Evolutionary conservation across 2,329 filamentous ascomycete species (phyloP).

Genomic region (Fonsecaea multimorphosa): DNA sequence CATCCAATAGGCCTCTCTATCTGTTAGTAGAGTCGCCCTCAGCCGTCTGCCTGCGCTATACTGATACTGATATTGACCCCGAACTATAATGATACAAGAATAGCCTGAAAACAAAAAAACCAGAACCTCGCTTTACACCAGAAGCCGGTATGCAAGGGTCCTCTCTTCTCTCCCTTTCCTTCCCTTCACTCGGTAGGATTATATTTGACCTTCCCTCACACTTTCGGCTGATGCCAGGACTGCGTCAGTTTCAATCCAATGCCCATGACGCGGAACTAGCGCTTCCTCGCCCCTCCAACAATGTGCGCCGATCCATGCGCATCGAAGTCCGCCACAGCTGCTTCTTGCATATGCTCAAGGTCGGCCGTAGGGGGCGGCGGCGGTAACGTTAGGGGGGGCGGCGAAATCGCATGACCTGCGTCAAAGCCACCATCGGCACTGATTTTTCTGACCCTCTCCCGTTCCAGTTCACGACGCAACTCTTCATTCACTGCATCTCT

Average conservation of each 20-base stretch:
- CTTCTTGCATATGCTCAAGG: slow-evolving; percentile 5
- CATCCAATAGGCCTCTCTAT: background rate
- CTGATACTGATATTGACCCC: background rate
- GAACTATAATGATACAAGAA: slow-evolving; percentile 21
- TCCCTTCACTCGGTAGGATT: background rate
- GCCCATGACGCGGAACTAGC: slow-evolving; percentile 33
- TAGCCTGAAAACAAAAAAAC: slow-evolving; percentile 8
- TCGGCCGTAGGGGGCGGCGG: slow-evolving; percentile 11
- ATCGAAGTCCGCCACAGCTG: slow-evolving; percentile 1
- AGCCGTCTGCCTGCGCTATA: slow-evolving; percentile 2
- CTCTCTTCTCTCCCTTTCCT: background rate
- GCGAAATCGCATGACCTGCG: slow-evolving; percentile 2
- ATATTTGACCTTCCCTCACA: background rate
- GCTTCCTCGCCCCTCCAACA: slow-evolving; percentile 30
- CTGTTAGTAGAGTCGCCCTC: background rate
- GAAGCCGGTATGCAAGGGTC: background rate
- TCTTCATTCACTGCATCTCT: slow-evolving; percentile 76
- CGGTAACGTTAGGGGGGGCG: slow-evolving; percentile 15
- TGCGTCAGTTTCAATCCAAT: slow-evolving; percentile 18
- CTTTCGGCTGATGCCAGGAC: slow-evolving; percentile 12
- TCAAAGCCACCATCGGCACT: slow-evolving; percentile 19
- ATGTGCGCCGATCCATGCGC: slow-evolving; percentile 7
- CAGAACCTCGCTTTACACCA: slow-evolving; percentile 7
- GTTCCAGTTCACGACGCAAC: slow-evolving; percentile 68
- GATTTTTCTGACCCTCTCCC: slow-evolving; percentile 55